Evolutionary conservation across 345 rosid species (phyloP).

Genomic region (Camelina neglecta): DNA sequence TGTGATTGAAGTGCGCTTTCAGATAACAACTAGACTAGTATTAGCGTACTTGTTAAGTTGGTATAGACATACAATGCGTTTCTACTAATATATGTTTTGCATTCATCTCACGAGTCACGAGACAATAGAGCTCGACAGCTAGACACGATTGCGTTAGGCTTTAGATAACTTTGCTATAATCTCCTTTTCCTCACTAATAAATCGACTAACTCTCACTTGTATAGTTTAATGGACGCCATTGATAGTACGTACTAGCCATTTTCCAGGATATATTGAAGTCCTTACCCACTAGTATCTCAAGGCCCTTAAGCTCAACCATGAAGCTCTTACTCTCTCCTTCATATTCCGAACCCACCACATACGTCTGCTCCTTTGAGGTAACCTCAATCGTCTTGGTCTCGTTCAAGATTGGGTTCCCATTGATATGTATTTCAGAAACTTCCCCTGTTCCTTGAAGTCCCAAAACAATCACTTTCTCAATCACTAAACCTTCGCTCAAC

Average conservation of each 20-base stretch:
- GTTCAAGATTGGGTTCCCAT: slow-evolving; percentile 44
- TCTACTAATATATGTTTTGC: too few species aligned
- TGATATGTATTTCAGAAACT: slow-evolving; percentile 53
- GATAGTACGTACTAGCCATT: slow-evolving; percentile 42
- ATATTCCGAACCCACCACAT: slow-evolving; percentile 43
- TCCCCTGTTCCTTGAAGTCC: slow-evolving; percentile 62
- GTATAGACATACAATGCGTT: too few species aligned
- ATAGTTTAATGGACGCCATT: slow-evolving; percentile 1
- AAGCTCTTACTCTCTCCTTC: slow-evolving; percentile 50
- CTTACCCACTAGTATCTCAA: slow-evolving; percentile 69
- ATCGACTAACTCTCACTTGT: slow-evolving; percentile 32
- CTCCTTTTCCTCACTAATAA: slow-evolving; percentile 32
- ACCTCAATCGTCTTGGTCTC: slow-evolving; percentile 41
- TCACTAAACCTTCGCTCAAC: slow-evolving; percentile 68
- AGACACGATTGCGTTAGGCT: too few species aligned
- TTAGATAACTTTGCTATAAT: not conserved
- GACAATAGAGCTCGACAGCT: too few species aligned
- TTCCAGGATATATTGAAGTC: slow-evolving; percentile 74
- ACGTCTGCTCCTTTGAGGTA: slow-evolving; percentile 52
- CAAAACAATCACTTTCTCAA: slow-evolving; percentile 67
- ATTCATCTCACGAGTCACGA: too few species aligned
- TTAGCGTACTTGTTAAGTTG: too few species aligned
- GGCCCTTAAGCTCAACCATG: slow-evolving; percentile 67
- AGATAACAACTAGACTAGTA: too few species aligned
- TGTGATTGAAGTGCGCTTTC: too few species aligned